phyloP scores from a whole-genome alignment of 1,284 basidiomycete species.

The Microbotryomycetes sp. region DNA sequence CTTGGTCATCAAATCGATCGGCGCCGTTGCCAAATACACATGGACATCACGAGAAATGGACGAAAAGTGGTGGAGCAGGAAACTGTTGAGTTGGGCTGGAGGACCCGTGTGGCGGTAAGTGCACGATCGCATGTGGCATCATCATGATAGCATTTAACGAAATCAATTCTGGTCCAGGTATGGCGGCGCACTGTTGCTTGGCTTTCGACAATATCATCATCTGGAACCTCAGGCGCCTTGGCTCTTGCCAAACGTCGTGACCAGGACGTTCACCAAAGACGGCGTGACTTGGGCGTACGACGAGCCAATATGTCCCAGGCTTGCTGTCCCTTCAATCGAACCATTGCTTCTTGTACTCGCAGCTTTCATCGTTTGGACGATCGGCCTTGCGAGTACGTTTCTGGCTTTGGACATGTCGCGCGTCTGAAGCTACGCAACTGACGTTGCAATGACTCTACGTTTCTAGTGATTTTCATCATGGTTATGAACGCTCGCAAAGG shows the following conservation, averaged over 20 bases:
- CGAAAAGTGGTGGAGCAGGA: conserved; percentile 13
- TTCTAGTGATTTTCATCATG: conserved; percentile 16
- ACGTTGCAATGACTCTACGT: too few species aligned
- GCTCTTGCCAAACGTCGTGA: not conserved
- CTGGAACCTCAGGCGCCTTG: conserved; percentile 3
- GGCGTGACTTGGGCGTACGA: not conserved
- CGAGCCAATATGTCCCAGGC: conserved; percentile 2
- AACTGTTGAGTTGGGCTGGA: conserved; percentile 20
- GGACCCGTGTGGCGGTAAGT: conserved; percentile 23
- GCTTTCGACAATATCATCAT: conserved; percentile 5
- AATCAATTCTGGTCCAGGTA: conserved; percentile 7
- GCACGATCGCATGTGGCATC: not conserved
- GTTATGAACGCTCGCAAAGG: conserved; percentile 13
- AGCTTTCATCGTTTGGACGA: conserved; percentile 2
- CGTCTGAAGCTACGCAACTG: not conserved
- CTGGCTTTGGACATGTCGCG: not conserved
- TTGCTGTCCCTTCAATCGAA: conserved; percentile 5
- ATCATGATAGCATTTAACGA: not conserved
- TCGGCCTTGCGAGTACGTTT: conserved; percentile 22
- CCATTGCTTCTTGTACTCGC: conserved; percentile 12
- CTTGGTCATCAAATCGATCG: conserved; percentile 1
- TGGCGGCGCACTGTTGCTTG: conserved; percentile 11
- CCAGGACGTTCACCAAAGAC: not conserved
- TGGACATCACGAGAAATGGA: conserved; percentile 9
- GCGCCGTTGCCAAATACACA: conserved; percentile 5